Conservation (phyloP, 192 early-diverging fungal species). For the Podochytrium sp. region DNA sequence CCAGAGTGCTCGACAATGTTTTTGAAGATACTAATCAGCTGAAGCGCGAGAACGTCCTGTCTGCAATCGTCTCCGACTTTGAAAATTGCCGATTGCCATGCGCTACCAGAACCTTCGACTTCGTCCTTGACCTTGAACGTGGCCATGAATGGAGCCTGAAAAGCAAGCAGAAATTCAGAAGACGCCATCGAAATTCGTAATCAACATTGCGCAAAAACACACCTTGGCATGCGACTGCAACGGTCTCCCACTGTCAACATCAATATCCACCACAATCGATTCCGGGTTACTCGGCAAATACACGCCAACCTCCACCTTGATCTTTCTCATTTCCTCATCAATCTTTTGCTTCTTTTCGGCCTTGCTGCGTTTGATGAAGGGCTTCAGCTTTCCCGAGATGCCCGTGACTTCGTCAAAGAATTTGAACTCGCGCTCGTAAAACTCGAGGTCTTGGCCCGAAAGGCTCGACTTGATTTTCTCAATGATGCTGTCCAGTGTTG, state of each 20-base stretch:
- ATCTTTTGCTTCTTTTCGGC: slow-evolving; percentile 98
- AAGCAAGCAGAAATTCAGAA: slow-evolving; percentile 7
- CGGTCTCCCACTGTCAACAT: slow-evolving; percentile 90
- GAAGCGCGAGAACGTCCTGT: slow-evolving; percentile 96
- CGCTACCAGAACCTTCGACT: slow-evolving; percentile 61
- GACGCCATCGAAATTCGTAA: neutral
- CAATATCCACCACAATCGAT: slow-evolving; percentile 91
- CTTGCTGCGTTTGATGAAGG: slow-evolving; percentile 82
- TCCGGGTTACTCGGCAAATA: slow-evolving; percentile 98
- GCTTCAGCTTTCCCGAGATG: slow-evolving; percentile 97
- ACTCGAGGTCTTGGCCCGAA: slow-evolving; percentile 85
- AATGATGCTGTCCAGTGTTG: slow-evolving; percentile 86
- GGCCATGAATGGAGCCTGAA: slow-evolving; percentile 95
- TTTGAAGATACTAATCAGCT: slow-evolving; percentile 97
- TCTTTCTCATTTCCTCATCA: slow-evolving; percentile 96
- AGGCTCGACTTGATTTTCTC: slow-evolving; percentile 75
- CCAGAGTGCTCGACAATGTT: slow-evolving; percentile 90
- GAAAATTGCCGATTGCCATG: slow-evolving; percentile 92
- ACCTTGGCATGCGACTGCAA: slow-evolving; percentile 97
- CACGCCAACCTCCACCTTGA: slow-evolving; percentile 93
- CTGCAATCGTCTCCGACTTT: slow-evolving; percentile 99
- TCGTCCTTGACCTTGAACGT: slow-evolving; percentile 82
- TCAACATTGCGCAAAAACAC: neutral
- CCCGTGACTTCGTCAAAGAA: slow-evolving; percentile 96
- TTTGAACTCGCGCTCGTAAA: slow-evolving; percentile 94